These are phyloP conservation scores for Steccherinum ochraceum DNA, from an alignment of 768 basidiomycete species.

Conservation along the genomic window DNA sequence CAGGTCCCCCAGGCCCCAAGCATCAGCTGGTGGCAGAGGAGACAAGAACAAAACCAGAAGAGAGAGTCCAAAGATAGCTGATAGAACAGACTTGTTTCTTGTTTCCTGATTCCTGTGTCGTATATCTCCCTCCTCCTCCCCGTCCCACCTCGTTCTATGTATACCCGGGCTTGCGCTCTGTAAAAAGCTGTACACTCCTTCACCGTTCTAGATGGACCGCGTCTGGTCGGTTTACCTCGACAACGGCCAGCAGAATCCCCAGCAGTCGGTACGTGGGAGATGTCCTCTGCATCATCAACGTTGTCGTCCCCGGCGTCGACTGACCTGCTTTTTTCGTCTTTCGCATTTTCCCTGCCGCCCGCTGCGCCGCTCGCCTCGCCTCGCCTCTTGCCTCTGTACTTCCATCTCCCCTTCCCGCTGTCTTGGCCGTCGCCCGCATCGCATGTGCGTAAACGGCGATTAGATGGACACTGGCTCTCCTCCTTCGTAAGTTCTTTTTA, in stretches of 20 bases:
- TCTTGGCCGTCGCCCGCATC: constrained; percentile 4
- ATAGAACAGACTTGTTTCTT: too few species aligned
- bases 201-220: constrained; percentile 35
- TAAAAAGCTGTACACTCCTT: neutral
- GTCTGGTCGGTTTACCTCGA: constrained; percentile 47
- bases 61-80: too few species aligned
- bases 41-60: too few species aligned
- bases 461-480: constrained; percentile 20
- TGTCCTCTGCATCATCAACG: too few species aligned
- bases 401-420: neutral
- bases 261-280: constrained; percentile 15
- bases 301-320: too few species aligned
- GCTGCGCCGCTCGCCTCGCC: constrained; percentile 8
- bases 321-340: too few species aligned
- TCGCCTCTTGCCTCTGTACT: constrained; percentile 4
- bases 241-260: constrained; percentile 3
- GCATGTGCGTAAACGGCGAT: constrained; percentile 13
- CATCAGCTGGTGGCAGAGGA: too few species aligned
- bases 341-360: constrained; percentile 6
- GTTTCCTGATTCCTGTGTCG: too few species aligned
- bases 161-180: too few species aligned
- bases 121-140: too few species aligned
- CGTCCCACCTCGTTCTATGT: too few species aligned
- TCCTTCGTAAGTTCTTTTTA: constrained; percentile 12
- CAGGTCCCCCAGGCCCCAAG: too few species aligned